Evolutionary conservation across 2,329 filamentous ascomycete genomes (phyloP).

Genomic region (Penicillium sp.): DNA sequence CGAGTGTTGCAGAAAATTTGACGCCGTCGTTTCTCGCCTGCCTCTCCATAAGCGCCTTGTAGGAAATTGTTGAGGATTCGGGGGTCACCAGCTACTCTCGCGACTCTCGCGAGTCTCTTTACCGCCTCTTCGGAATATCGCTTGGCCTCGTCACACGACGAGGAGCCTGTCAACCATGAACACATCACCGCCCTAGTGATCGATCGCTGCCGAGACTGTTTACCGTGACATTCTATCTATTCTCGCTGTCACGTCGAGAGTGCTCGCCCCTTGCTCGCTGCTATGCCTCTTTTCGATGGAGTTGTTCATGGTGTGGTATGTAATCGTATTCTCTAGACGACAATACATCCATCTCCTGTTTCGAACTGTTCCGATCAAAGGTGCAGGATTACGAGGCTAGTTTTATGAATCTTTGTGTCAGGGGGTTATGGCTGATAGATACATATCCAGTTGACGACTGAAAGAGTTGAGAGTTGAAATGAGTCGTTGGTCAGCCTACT

Average conservation of each 20-base stretch:
- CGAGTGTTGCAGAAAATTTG: background rate
- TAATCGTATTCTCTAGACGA: slow-evolving; percentile 4
- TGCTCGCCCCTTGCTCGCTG: background rate
- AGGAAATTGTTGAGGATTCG: background rate
- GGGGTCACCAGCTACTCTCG: background rate
- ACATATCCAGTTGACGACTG: background rate
- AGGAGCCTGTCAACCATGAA: slow-evolving; percentile 18
- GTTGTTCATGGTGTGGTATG: background rate
- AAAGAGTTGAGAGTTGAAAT: background rate
- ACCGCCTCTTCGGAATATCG: slow-evolving; percentile 17
- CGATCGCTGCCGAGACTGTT: background rate
- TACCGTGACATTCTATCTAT: background rate
- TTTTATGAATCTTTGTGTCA: background rate
- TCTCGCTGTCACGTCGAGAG: slow-evolving; percentile 8
- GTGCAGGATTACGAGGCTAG: background rate
- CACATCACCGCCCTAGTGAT: slow-evolving; percentile 19
- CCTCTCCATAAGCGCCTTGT: background rate
- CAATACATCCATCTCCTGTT: background rate
- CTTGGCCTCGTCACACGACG: slow-evolving; percentile 24
- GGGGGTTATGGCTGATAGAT: no score
- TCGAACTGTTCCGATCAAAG: background rate
- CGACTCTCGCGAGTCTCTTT: background rate
- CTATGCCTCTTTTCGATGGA: background rate
- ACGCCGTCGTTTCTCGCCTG: background rate
- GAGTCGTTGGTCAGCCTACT: no score